Evolutionary conservation across 2,329 filamentous ascomycete species (phyloP), one percentile per base, ranked within the genome.

Genomic region (Xylaria sp.): DNA sequence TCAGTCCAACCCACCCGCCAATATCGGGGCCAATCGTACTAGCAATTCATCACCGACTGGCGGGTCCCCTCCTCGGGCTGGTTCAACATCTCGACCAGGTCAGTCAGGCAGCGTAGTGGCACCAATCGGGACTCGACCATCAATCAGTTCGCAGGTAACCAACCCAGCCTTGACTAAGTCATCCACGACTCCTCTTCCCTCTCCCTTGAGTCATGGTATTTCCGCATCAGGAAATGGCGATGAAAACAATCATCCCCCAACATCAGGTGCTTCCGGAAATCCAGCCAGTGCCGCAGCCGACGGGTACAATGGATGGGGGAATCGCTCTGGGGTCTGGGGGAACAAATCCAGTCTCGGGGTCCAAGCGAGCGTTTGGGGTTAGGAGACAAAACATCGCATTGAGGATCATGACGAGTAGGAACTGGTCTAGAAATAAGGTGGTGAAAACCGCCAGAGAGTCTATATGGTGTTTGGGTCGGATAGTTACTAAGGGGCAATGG

Each of bases 301-400:
- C 10, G 81, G 81, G 39, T 74, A 83, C 33, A 84, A 90, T 20
- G 88, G 89, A 67, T 97, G 94, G 94, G 90, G 92, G 62, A 90
- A 89, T 76, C 91, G 92, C 72, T 90, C 90, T 71, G 91, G 90
- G 44, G 92, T 95, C 51, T 97, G 94, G 94, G 92, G 93, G 66
- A 90, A 90, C 75, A 93, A 92, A 75, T 92, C 90, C 71, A 88
- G 89, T 57, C 89, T 96, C 68, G 92, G 94, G 71, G 92, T 94
- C 68, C 93, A 96, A 79, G 94, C 94, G 71, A 96, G 93, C 71
- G 95, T 97, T 73, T 98, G 94, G 94, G 94, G 94, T 74, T 97
- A 90, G 74, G 61, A 69, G 57, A 51, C 68, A 25, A 51, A 62
- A 55, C 47, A 50, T 54, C 39, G 53, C 59, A 51, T 50, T 63